A percentile compares a stretch with the other conserved stretches of the same genome.
phyloP scores from a whole-genome alignment of 2,329 filamentous ascomycete species.

The Diplocarpon rosae region DNA sequence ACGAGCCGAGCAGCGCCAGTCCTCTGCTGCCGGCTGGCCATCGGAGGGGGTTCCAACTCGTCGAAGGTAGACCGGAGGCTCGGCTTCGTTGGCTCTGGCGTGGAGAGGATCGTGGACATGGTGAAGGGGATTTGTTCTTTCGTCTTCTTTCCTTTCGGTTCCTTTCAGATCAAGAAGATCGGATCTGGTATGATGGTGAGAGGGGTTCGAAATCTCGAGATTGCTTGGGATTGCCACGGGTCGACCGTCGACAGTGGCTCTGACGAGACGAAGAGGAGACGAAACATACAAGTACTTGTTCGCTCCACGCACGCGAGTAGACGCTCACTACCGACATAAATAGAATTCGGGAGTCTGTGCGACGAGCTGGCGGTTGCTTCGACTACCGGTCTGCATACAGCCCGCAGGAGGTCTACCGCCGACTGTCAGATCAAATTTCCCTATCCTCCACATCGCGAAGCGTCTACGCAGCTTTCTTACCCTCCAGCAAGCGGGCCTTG shows the following conservation, averaged over 20 bases:
- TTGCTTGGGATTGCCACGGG: background rate
- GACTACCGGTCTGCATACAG: background rate
- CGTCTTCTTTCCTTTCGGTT: too few species aligned
- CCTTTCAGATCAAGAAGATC: background rate
- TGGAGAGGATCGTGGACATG: slow-evolving; percentile 10
- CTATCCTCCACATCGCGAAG: too few species aligned
- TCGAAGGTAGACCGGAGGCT: slow-evolving; percentile 12
- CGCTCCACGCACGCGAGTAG: slow-evolving; percentile 13
- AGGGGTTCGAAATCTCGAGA: too few species aligned
- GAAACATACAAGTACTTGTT: slow-evolving; percentile 25
- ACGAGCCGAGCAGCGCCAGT: slow-evolving; percentile 18
- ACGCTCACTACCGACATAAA: slow-evolving; percentile 21
- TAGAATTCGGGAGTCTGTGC: slow-evolving; percentile 11
- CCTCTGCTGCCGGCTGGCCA: slow-evolving; percentile 1
- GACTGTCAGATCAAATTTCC: too few species aligned
- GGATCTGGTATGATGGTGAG: too few species aligned
- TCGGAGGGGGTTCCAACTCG: slow-evolving; percentile 16
- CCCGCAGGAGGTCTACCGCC: slow-evolving; percentile 12
- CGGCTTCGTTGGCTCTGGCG: slow-evolving; percentile 7
- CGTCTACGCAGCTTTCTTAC: too few species aligned
- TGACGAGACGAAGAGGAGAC: slow-evolving; percentile 13
- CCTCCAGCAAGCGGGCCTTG: too few species aligned
- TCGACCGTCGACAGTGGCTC: slow-evolving; percentile 10
- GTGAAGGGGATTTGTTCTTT: too few species aligned
- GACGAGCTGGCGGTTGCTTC: background rate